Conservation (phyloP, 495 filamentous ascomycete genomes). For the Tuber aestivum region DNA sequence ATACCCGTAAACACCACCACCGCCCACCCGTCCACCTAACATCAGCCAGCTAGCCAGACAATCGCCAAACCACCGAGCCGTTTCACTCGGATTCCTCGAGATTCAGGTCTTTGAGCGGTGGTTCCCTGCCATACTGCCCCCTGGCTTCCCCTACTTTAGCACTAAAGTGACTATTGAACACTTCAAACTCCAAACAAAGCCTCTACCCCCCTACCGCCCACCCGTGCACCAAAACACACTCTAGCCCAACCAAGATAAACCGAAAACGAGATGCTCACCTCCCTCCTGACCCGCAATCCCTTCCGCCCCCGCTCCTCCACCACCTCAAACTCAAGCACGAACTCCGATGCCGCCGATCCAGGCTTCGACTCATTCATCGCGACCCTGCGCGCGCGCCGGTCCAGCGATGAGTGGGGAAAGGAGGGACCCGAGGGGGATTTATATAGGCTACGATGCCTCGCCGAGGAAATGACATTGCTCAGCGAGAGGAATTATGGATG, state of each 20-base stretch:
- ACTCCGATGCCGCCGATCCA: constrained; percentile 20
- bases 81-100: constrained; percentile 2
- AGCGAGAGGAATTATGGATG: constrained; percentile 31
- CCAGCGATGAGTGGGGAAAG: constrained; percentile 29
- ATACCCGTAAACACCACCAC: neutral
- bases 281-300: neutral
- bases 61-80: neutral
- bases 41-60: neutral
- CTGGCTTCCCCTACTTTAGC: neutral
- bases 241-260: neutral
- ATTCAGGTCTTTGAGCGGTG: neutral
- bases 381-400: constrained; percentile 30
- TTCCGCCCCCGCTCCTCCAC: constrained; percentile 5
- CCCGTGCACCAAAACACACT: neutral
- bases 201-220: neutral
- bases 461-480: constrained; percentile 32
- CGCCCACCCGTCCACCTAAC: neutral
- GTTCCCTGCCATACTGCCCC: neutral
- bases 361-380: constrained; percentile 33
- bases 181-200: neutral
- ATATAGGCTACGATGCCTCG: constrained; percentile 29
- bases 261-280: neutral
- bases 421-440: constrained; percentile 31
- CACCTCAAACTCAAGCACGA: neutral
- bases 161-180: neutral